Conservation (phyloP, 2,329 filamentous ascomycete genomes). For the Cercospora janseana region DNA sequence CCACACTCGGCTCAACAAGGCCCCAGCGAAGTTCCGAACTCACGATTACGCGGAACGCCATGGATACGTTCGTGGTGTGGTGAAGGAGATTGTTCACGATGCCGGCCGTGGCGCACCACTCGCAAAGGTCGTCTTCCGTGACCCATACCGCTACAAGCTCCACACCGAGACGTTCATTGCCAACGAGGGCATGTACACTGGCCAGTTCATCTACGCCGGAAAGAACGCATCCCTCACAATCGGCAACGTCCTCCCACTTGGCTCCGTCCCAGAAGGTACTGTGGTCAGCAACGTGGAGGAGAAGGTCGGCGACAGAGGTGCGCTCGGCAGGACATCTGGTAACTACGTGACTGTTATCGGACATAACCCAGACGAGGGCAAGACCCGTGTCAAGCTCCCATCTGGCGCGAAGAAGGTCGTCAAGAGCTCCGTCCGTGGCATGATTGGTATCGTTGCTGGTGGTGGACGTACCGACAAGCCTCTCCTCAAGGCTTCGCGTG, state of each 20-base stretch:
- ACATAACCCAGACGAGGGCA: slow-evolving; percentile 98
- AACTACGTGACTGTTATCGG: slow-evolving; percentile 99
- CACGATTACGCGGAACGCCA: slow-evolving; percentile 80
- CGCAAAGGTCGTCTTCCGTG: slow-evolving; percentile 93
- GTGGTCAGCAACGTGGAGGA: slow-evolving; percentile 99
- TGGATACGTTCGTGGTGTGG: slow-evolving; percentile 94
- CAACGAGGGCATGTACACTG: slow-evolving; percentile 99
- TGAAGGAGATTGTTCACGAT: slow-evolving; percentile 99
- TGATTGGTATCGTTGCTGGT: slow-evolving; percentile 99
- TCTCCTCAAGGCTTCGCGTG: slow-evolving; percentile 97
- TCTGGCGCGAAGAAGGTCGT: slow-evolving; percentile 99
- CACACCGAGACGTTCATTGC: slow-evolving; percentile 99
- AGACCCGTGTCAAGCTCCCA: slow-evolving; percentile 99
- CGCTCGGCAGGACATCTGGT: slow-evolving; percentile 92
- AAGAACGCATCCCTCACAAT: slow-evolving; percentile 97
- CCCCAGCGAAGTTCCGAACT: slow-evolving; percentile 89
- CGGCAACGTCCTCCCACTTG: slow-evolving; percentile 94
- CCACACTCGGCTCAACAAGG: slow-evolving; percentile 72
- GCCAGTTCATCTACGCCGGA: slow-evolving; percentile 99
- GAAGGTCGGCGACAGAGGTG: slow-evolving; percentile 95
- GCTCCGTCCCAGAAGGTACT: slow-evolving; percentile 96
- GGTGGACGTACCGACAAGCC: slow-evolving; percentile 99
- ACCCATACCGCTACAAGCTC: slow-evolving; percentile 98
- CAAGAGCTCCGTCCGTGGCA: slow-evolving; percentile 85
- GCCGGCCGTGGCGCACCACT: slow-evolving; percentile 96